Conservation (phyloP, 768 basidiomycete genomes). For the Termitomyces sp. region DNA sequence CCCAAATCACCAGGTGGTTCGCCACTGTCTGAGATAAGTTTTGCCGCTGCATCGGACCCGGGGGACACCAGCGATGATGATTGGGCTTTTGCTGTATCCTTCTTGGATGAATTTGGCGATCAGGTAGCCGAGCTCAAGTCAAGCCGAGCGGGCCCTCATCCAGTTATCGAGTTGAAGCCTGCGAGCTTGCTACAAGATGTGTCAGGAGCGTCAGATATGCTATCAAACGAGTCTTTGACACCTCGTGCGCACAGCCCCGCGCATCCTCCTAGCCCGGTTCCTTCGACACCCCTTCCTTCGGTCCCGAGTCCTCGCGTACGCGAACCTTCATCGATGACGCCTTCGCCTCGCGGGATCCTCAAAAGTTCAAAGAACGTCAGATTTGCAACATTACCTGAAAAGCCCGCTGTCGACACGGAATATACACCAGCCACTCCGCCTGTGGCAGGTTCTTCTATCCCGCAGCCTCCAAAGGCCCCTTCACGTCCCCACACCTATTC, state of each 20-base stretch:
- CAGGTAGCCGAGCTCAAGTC: not conserved
- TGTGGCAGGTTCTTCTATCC: not conserved
- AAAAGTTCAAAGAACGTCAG: constrained; percentile 43
- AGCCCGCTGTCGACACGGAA: not conserved
- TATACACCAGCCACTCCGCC: constrained; percentile 5
- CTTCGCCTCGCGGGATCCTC: constrained; percentile 33
- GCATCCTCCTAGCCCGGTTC: constrained; percentile 12
- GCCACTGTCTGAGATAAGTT: constrained; percentile 14
- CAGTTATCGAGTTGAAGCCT: not conserved
- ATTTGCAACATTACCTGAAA: constrained; percentile 36
- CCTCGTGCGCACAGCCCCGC: constrained; percentile 9
- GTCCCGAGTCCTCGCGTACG: constrained; percentile 17
- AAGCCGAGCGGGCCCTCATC: not conserved
- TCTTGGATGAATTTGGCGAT: constrained; percentile 20
- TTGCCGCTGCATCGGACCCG: constrained; percentile 14
- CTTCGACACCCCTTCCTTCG: constrained; percentile 16
- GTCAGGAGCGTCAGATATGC: not conserved
- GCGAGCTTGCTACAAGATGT: not conserved
- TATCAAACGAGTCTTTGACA: constrained; percentile 6
- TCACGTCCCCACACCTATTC: constrained; percentile 10
- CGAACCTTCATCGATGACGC: constrained; percentile 11
- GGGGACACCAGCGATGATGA: constrained; percentile 24
- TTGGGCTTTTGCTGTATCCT: constrained; percentile 36
- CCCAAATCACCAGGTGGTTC: constrained; percentile 2
- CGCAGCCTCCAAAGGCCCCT: constrained; percentile 7